phyloP scores from a whole-genome alignment of 805 yeast genomes.

The Saccharomycopsis sp. region DNA sequence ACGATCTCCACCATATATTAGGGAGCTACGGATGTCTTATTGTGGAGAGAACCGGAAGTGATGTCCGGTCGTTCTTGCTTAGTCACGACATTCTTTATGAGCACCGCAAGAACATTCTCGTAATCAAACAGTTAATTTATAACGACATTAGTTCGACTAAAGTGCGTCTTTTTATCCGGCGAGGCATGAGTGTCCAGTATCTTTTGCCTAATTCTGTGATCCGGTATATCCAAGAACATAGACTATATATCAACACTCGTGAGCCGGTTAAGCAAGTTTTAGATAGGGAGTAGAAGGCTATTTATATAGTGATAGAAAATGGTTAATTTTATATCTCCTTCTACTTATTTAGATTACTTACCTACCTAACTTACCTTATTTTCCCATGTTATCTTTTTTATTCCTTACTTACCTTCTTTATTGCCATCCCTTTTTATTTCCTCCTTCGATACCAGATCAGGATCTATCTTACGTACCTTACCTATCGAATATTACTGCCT shows the following conservation, averaged over 20 bases:
- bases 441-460: too few species aligned
- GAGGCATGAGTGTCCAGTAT: slow-evolving; percentile 97
- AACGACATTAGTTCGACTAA: slow-evolving; percentile 95
- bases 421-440: too few species aligned
- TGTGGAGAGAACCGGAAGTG: slow-evolving; percentile 94
- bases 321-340: background rate
- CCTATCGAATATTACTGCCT: too few species aligned
- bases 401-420: background rate
- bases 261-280: slow-evolving; percentile 92
- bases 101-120: slow-evolving; percentile 87
- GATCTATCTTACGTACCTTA: too few species aligned
- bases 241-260: slow-evolving; percentile 72
- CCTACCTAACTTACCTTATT: background rate
- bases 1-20: slow-evolving; percentile 86
- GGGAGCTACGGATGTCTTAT: slow-evolving; percentile 96
- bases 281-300: slow-evolving; percentile 31
- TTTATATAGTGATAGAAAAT: too few species aligned
- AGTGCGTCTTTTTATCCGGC: slow-evolving; percentile 82
- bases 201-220: slow-evolving; percentile 90
- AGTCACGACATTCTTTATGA: slow-evolving; percentile 97
- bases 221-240: slow-evolving; percentile 89
- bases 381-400: background rate
- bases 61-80: slow-evolving; percentile 84
- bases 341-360: background rate
- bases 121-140: slow-evolving; percentile 91